Base-by-base conservation (phyloP, 345 rosid species). In the Lagerstroemia speciosa region DNA sequence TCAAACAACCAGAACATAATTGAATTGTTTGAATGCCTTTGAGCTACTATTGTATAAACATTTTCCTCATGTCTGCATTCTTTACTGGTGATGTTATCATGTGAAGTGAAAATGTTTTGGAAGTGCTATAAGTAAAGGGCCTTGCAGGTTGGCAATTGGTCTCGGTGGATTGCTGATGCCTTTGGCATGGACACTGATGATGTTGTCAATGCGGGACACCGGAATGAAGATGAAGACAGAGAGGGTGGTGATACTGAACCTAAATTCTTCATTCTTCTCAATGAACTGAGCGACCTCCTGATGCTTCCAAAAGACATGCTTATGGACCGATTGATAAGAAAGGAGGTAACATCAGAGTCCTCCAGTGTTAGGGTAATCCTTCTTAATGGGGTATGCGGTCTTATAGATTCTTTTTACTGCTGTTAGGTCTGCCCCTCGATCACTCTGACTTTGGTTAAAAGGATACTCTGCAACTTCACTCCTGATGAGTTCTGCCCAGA, bases 301-400 rank as follows among this genome's bases (percentile, higher is more conserved):
- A 92, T 95, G 99, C 98, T 95, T 72, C 99, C 98, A 37, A 95
- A 95, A 78, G 98, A 92, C 78, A 83, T 95, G 97, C 84, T 95
- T 45, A 73, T 87, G 79, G 97, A 92, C 69, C 75, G 73, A 24
- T 82, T 91, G 24, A 72, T 85, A 58, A 81, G 98, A 81, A 81
- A 72, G 71, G 98, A 95, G 98, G 99, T 92, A 64, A 67, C 8
- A 50, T 57, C 11, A 11, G 46, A 41, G 14, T n/a, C 40, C 34
- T 26, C 29, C 10, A 12, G 63, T 14, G 11, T 58, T 34, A 14
- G 20, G 11, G 29, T 27, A 2, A 27, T 27, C 5, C 16, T 58
- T 58, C 33, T 27, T 30, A 27, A 26, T 27, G 5, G 6, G 63
- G 3, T 58, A 27, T 20, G 4, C 29, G 30, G 45, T 57, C n/a